phyloP scores from a whole-genome alignment of 2,329 filamentous ascomycete species.

The Coniochaeta ligniaria region DNA sequence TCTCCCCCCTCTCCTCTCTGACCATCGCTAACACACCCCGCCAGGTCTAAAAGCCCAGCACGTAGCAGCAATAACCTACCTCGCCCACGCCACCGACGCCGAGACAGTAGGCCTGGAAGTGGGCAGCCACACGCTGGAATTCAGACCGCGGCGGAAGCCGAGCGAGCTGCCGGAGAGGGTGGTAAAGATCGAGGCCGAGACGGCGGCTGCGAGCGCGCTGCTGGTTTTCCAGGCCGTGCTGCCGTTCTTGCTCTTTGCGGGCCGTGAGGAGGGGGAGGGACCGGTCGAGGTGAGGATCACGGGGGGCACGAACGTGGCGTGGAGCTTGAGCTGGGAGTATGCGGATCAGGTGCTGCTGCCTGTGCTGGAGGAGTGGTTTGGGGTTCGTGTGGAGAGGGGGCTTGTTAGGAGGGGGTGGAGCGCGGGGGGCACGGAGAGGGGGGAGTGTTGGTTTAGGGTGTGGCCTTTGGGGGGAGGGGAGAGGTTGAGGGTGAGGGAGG shows the following conservation, averaged over 20 bases:
- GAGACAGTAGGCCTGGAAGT: conserved; percentile 41
- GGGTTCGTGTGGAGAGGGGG: conserved; percentile 35
- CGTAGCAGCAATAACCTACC: conserved; percentile 45
- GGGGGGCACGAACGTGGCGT: conserved; percentile 53
- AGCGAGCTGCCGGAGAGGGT: conserved; percentile 30
- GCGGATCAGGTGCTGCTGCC: conserved; percentile 55
- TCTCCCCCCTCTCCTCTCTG: neutral
- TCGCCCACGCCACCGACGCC: conserved; percentile 44
- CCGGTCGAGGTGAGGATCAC: conserved; percentile 43
- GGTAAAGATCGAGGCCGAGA: conserved; percentile 41
- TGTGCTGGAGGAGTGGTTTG: conserved; percentile 41
- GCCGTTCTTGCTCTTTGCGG: conserved; percentile 49
- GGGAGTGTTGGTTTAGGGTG: conserved; percentile 38
- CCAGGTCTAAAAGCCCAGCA: conserved; percentile 55
- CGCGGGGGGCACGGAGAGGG: conserved; percentile 28
- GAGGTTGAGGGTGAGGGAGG: conserved; percentile 20
- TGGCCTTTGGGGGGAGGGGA: conserved; percentile 25
- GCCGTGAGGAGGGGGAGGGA: conserved; percentile 30
- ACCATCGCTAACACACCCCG: conserved; percentile 1
- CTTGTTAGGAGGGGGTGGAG: conserved; percentile 45
- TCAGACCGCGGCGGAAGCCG: conserved; percentile 32
- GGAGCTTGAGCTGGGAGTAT: conserved; percentile 54
- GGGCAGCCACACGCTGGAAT: conserved; percentile 43
- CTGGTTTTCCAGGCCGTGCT: conserved; percentile 55
- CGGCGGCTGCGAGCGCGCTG: conserved; percentile 44